Conservation (phyloP, 495 filamentous ascomycete genomes). For the Penicillium turbatum region DNA sequence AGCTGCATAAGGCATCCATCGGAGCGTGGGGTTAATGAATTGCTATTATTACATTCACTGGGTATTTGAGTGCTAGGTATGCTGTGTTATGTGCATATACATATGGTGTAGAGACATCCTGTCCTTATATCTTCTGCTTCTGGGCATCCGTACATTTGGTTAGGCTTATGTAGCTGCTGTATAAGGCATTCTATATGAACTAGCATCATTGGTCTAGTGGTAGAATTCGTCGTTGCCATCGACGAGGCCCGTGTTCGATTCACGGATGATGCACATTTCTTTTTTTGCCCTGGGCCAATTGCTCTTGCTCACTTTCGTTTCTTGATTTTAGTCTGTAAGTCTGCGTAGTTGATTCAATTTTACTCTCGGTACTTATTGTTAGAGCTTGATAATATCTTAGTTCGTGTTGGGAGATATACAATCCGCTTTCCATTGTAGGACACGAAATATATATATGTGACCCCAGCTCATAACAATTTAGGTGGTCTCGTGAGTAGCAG, state of each 20-base stretch:
- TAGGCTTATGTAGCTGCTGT: neutral
- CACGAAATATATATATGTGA: neutral
- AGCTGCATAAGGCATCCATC: slow-evolving; percentile 20
- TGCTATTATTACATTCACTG: neutral
- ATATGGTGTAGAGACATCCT: too few relatives aligned
- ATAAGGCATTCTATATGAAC: neutral
- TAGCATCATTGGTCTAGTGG: slow-evolving; percentile 56
- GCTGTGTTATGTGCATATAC: too few relatives aligned
- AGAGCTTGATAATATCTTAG: too few relatives aligned
- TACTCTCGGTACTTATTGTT: too few relatives aligned
- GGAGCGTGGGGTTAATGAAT: slow-evolving; percentile 19
- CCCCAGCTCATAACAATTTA: too few relatives aligned
- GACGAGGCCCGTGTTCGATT: slow-evolving; percentile 58
- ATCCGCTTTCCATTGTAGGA: too few relatives aligned
- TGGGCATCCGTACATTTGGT: too few relatives aligned
- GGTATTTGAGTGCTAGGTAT: neutral
- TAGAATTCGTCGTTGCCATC: slow-evolving; percentile 59
- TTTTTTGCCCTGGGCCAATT: slow-evolving; percentile 6
- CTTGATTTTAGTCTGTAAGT: neutral
- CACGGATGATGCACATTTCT: slow-evolving; percentile 47
- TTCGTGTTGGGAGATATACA: neutral
- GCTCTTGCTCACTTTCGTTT: neutral
- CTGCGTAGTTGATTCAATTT: neutral
- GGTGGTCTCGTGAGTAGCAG: too few relatives aligned
- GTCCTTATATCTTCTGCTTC: too few relatives aligned